Base-by-base conservation (phyloP, 1,139 yeast species). In the Blastobotrys niveus region DNA sequence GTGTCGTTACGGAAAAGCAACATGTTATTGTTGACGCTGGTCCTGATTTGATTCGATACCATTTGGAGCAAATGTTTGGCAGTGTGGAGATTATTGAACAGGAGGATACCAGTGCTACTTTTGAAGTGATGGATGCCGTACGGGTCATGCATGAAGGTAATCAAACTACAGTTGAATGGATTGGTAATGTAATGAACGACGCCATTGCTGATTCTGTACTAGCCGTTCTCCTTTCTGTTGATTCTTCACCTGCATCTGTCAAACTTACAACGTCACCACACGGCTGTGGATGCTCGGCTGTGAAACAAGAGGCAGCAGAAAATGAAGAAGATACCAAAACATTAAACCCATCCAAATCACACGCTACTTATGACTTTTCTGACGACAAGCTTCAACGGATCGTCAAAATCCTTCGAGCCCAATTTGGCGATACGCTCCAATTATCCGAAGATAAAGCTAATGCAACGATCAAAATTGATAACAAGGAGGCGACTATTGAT, bases 21-120 rank as follows among this genome's bases (percentile, higher is more conserved):
- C 73, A 80, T 14, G 68, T 91, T 26, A 75, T 77, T 45, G 85
- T 93, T 40, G 80, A 82, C 60, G 94, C 96, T 4, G 86, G 84
- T 40, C 76, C 85, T 25, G 83, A 85, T 38, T 71, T 91, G 48
- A 77, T 93, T 49, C 75, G 77, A 52, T 91, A 94, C 87, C 97
- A 91, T 61, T 73, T 91, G 50, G 80, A 84, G 50, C 97, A 89
- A 61, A 91, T 93, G 98, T 91, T 91, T 72, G 97, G 97, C 1
- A 78, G 74, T 56, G 76, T 88, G 12, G 79, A 81, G 33, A 74
- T 85, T 1, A 50, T 82, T n/a, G 71, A 70, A 45, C 87, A 81
- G 4, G 77, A 72, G n/a, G 72, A 69, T 17, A 54, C 52, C 14
- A 2, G 3, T 5, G 60, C 70, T 24, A 71, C 71, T 32, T 59